Conservation (phyloP, 345 rosid genomes). For the Nasturtium officinale region DNA sequence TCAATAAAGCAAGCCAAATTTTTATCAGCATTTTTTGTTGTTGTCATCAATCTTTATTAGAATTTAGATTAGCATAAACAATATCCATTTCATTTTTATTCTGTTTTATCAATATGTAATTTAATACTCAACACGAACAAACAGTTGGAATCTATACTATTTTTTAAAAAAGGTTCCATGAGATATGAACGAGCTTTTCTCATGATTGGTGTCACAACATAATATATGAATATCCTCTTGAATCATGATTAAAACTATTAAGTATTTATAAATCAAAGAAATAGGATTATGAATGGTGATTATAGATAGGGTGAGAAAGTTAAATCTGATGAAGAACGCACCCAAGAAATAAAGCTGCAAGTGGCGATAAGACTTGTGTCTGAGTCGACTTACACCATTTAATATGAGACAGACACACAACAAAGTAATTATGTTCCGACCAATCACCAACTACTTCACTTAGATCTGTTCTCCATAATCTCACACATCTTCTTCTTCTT, state of each 20-base stretch:
- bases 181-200: slow-evolving; percentile 26
- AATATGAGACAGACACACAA: slow-evolving; percentile 18
- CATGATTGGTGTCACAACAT: slow-evolving; percentile 36
- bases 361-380: slow-evolving; percentile 40
- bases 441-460: slow-evolving; percentile 25
- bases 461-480: slow-evolving; percentile 37
- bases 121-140: background rate
- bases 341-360: slow-evolving; percentile 38
- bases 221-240: slow-evolving; percentile 27
- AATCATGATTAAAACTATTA: slow-evolving; percentile 11
- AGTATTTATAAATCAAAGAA: background rate
- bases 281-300: slow-evolving; percentile 9
- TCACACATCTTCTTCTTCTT: background rate
- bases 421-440: slow-evolving; percentile 33
- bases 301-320: slow-evolving; percentile 25
- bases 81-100: slow-evolving; percentile 7
- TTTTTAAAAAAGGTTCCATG: background rate
- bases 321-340: slow-evolving; percentile 45
- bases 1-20: slow-evolving; percentile 22
- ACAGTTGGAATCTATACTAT: background rate
- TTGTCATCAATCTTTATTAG: slow-evolving; percentile 20
- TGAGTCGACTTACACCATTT: slow-evolving; percentile 44
- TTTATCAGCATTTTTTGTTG: slow-evolving; percentile 18
- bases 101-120: background rate
- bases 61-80: slow-evolving; percentile 11